phyloP scores from a whole-genome alignment of 2,329 filamentous ascomycete genomes.

The Hypomyces perniciosus region DNA sequence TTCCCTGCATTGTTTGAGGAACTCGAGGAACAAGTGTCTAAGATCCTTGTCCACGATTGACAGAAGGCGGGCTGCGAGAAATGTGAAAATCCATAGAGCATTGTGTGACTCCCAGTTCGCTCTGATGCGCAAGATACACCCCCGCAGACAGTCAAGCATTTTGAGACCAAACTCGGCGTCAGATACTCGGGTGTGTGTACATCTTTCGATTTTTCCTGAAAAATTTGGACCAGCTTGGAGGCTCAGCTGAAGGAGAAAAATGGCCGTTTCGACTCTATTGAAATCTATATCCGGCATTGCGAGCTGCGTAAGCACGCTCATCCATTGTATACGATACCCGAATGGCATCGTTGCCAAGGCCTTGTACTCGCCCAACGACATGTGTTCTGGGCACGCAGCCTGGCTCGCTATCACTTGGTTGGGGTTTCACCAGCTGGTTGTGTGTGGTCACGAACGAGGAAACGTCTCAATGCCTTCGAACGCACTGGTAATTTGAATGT shows the following conservation, averaged over 20 bases:
- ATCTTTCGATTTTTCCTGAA: neutral
- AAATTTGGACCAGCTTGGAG: conserved; percentile 14
- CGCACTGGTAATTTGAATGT: conserved; percentile 14
- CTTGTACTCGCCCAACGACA: conserved; percentile 1
- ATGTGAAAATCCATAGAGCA: conserved; percentile 14
- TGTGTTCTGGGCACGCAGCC: neutral
- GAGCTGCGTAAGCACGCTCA: conserved; percentile 17
- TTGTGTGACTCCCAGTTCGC: conserved; percentile 21
- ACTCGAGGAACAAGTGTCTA: neutral
- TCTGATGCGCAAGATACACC: conserved; percentile 8
- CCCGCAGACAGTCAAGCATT: conserved; percentile 1
- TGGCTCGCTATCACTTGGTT: conserved; percentile 1
- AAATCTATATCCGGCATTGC: conserved; percentile 20
- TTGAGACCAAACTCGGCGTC: conserved; percentile 11
- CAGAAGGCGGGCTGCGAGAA: conserved; percentile 15
- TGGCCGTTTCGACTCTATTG: conserved; percentile 16
- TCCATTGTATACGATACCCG: conserved; percentile 17
- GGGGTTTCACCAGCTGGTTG: neutral
- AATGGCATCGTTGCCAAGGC: conserved; percentile 13
- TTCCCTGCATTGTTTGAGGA: conserved; percentile 8
- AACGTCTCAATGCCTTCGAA: neutral
- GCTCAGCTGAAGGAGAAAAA: conserved; percentile 17
- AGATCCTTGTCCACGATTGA: conserved; percentile 6
- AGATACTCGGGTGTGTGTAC: neutral
- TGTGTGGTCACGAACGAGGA: neutral